Conservation (phyloP, 768 basidiomycete species). For the Mycena indigotica region DNA sequence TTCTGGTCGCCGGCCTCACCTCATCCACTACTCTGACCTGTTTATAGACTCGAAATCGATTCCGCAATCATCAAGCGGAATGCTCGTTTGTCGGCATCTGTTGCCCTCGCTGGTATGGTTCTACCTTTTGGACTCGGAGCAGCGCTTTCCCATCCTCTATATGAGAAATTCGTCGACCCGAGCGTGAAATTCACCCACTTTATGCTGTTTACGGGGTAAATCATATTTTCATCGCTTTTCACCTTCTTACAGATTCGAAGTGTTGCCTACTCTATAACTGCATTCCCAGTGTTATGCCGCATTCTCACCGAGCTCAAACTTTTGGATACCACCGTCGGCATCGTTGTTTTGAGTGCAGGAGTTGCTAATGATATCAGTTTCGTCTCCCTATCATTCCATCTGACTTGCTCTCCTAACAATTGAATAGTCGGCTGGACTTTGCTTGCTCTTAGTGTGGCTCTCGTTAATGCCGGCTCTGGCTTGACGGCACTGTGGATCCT, state of each 20-base stretch:
- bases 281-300: constrained; percentile 83
- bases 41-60: constrained; percentile 75
- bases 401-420: neutral
- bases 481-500: constrained; percentile 86
- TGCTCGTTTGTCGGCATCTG: constrained; percentile 62
- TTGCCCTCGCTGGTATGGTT: constrained; percentile 82
- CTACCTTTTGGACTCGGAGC: constrained; percentile 89
- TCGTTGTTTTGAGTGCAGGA: constrained; percentile 90
- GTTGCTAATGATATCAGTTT: constrained; percentile 80
- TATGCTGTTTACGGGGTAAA: constrained; percentile 91
- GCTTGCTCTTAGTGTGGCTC: constrained; percentile 86
- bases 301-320: constrained; percentile 91
- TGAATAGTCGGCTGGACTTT: constrained; percentile 77
- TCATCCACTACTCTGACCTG: neutral
- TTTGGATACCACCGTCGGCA: constrained; percentile 88
- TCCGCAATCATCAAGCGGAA: constrained; percentile 75
- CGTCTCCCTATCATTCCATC: constrained; percentile 19
- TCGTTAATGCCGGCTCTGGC: constrained; percentile 86
- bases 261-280: constrained; percentile 89
- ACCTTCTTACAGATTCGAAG: too few relatives aligned
- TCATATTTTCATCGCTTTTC: too few relatives aligned
- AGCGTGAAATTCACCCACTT: constrained; percentile 81
- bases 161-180: constrained; percentile 69
- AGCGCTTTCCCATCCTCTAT: constrained; percentile 63
- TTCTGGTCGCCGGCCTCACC: neutral